A percentile compares a stretch with the other conserved stretches of the same genome.
Conservation (phyloP, 495 filamentous ascomycete genomes). For the Aspergillus sclerotiicarbonarius region DNA sequence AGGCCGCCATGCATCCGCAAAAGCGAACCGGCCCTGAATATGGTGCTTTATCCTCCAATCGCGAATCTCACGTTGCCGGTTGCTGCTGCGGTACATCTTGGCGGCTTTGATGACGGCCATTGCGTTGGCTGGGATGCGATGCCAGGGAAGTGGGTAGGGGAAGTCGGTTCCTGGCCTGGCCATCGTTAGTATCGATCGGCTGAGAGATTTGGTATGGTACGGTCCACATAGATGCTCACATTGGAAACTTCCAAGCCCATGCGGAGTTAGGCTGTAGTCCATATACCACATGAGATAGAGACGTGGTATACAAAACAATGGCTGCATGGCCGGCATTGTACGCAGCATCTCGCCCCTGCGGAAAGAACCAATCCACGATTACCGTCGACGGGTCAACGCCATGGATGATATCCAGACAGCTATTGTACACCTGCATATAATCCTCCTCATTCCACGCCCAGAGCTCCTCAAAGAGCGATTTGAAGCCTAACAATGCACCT, state of each 20-base stretch:
- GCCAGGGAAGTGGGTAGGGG: constrained; percentile 40
- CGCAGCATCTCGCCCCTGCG: constrained; percentile 45
- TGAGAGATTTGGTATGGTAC: not conserved
- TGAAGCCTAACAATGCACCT: constrained; percentile 30
- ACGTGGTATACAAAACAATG: constrained; percentile 31
- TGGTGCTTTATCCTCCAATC: constrained; percentile 14
- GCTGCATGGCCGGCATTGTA: constrained; percentile 22
- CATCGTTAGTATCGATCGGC: not conserved
- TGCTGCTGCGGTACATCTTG: constrained; percentile 24
- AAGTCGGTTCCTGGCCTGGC: constrained; percentile 38
- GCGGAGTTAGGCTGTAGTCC: constrained; percentile 28
- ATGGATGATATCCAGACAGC: constrained; percentile 37
- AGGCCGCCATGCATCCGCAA: constrained; percentile 22
- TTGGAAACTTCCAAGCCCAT: constrained; percentile 38
- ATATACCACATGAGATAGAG: constrained; percentile 32
- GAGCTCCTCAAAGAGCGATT: constrained; percentile 26
- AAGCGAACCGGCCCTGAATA: constrained; percentile 17
- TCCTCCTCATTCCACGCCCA: constrained; percentile 42
- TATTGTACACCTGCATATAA: constrained; percentile 39
- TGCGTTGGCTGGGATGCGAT: constrained; percentile 33
- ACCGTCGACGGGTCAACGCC: constrained; percentile 36
- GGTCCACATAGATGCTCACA: constrained; percentile 21
- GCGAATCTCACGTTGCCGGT: constrained; percentile 8
- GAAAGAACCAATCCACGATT: constrained; percentile 46
- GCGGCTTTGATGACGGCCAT: constrained; percentile 16